Evolutionary conservation across 23 red algal genomes (phyloP), one percentile per base, ranked within the genome.

Genomic region (Agarophyton chilense): DNA sequence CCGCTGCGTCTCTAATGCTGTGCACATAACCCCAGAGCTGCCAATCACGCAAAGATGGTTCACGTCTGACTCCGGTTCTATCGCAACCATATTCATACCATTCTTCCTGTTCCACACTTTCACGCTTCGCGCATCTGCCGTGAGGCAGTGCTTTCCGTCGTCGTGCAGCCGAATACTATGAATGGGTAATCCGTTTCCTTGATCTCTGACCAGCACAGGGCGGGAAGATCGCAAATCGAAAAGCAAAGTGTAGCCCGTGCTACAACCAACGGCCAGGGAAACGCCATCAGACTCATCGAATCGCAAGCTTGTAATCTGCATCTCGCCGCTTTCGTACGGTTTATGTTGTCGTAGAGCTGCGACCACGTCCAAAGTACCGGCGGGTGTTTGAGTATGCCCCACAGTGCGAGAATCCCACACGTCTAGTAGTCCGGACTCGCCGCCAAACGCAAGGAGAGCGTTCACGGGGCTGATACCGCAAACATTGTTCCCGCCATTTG

Each of bases 51-150:
- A 81, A 16, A 94, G 21, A 29, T 99, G 90, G 60, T 96, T 86
- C 50, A 99, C 81, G 62, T 94, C 90, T 4, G 76, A 79, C n/a
- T 92, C 88, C 13, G 93, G 89, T 67, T 99, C 97, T 17, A 99
- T 83, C 14, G 52, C 88, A 4, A 86, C 86, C 52, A 94, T 76
- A 17, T 84, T 83, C 44, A 87, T 82, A 14, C 72, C 92, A 45
- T 47, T 40, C 8, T 45, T 58, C 42, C 85, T 45, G 52, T 83
- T 79, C 90, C 93, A 99, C 35, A 96, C 84, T 58, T 99, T 99
- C 52, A 99, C 71, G 57, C 89, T 89, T 46, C 95, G 90, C 45
- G 86, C 39, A 60, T 99, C 97, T 22, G 92, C 87, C 39, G 85
- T 87, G 5, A 99, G 14, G 11, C 75, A 78, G 39, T 94, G 81